phyloP scores from a whole-genome alignment of 345 rosid genomes.

The Arabidopsis arenosa region DNA sequence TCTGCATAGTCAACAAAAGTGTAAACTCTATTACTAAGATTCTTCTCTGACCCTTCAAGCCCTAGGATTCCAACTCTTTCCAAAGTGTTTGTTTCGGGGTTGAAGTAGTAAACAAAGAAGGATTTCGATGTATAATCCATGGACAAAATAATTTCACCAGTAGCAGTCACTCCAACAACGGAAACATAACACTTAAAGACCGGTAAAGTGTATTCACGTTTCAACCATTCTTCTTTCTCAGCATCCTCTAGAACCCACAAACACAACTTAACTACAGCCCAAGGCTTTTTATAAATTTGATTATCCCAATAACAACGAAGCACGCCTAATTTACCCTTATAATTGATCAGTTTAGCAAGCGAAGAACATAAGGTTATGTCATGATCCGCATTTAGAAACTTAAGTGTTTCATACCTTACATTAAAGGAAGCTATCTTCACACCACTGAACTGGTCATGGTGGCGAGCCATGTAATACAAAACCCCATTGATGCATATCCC shows the following conservation, averaged over 20 bases:
- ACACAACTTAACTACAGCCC: too few species aligned
- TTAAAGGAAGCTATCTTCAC: neutral
- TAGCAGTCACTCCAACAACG: neutral
- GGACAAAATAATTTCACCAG: neutral
- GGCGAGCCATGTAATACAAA: neutral
- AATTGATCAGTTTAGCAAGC: neutral
- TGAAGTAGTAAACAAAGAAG: neutral
- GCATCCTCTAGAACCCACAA: neutral
- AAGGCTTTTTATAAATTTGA: too few species aligned
- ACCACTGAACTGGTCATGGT: neutral
- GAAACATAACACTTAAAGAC: neutral
- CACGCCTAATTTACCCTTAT: neutral
- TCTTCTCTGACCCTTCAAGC: neutral
- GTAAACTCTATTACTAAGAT: neutral
- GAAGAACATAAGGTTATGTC: too few species aligned
- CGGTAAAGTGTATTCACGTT: neutral
- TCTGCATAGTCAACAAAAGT: constrained; percentile 1
- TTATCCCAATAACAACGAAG: too few species aligned
- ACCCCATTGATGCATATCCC: constrained; percentile 10
- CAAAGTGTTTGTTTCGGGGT: neutral
- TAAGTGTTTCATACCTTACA: neutral
- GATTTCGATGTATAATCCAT: neutral
- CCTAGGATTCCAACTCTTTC: constrained; percentile 7
- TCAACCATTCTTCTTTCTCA: neutral
- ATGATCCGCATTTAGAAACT: neutral